phyloP scores from a whole-genome alignment of 2,329 filamentous ascomycete genomes.

The Coleophoma eucalyptorum region DNA sequence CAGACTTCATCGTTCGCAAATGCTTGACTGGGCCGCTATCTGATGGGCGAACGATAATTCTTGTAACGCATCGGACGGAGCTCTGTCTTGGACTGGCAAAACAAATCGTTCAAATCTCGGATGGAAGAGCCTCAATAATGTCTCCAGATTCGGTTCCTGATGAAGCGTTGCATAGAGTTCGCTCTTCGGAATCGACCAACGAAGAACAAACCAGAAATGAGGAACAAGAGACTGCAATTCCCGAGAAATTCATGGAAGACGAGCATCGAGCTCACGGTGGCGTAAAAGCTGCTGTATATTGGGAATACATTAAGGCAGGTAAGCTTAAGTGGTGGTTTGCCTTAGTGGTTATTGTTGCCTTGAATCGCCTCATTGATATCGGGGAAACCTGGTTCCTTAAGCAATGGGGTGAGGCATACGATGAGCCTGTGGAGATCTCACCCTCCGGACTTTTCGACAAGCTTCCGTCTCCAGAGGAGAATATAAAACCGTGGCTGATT shows the following conservation, averaged over 20 bases:
- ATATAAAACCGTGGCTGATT: slow-evolving; percentile 72
- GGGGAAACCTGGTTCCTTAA: slow-evolving; percentile 79
- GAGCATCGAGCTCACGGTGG: slow-evolving; percentile 72
- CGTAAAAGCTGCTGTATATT: slow-evolving; percentile 73
- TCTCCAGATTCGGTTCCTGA: slow-evolving; percentile 17
- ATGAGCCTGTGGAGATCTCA: slow-evolving; percentile 24
- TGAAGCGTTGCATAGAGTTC: slow-evolving; percentile 18
- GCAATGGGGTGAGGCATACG: slow-evolving; percentile 78
- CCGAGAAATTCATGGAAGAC: slow-evolving; percentile 76
- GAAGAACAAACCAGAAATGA: slow-evolving; percentile 21
- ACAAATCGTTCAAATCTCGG: slow-evolving; percentile 67
- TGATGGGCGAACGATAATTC: slow-evolving; percentile 47
- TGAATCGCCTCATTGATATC: slow-evolving; percentile 63
- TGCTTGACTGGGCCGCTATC: slow-evolving; percentile 52
- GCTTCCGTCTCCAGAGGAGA: slow-evolving; percentile 61
- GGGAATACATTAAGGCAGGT: slow-evolving; percentile 81
- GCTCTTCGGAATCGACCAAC: slow-evolving; percentile 14
- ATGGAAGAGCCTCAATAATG: slow-evolving; percentile 43
- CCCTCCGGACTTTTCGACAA: slow-evolving; percentile 35
- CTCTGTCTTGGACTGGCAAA: slow-evolving; percentile 69
- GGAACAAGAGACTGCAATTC: slow-evolving; percentile 41
- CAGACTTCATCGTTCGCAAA: slow-evolving; percentile 54
- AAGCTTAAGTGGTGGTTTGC: slow-evolving; percentile 69
- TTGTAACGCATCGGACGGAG: slow-evolving; percentile 65
- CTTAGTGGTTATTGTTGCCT: slow-evolving; percentile 57